Percentiles rank a stretch among this genome's conserved stretches.
Evolutionary conservation across 805 yeast genomes (phyloP).

Genomic region (Lachancea quebecensis): DNA sequence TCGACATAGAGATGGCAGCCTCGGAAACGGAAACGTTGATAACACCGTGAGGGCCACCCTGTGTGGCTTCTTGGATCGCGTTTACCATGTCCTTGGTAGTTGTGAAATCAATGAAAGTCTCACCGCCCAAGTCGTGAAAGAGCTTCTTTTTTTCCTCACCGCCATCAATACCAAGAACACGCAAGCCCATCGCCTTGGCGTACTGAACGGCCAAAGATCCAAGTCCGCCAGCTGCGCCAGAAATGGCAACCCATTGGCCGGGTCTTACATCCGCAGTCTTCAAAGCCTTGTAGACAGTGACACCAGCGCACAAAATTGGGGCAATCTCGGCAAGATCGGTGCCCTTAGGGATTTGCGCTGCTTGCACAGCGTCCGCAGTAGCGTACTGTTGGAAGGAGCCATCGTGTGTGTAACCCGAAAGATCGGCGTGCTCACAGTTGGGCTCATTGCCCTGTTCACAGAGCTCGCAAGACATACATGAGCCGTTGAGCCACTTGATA

Average conservation of each 20-base stretch:
- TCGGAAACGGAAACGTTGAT: conserved; percentile 57
- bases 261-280: conserved; percentile 50
- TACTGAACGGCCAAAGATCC: conserved; percentile 72
- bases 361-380: conserved; percentile 58
- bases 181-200: conserved; percentile 68
- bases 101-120: conserved; percentile 51
- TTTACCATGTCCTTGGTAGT: conserved; percentile 43
- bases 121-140: conserved; percentile 54
- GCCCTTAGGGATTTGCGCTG: conserved; percentile 50
- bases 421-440: conserved; percentile 62
- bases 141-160: conserved; percentile 58
- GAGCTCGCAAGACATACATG: conserved; percentile 58
- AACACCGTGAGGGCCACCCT: conserved; percentile 66
- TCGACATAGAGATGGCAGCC: conserved; percentile 42
- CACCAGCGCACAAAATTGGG: conserved; percentile 62
- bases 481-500: conserved; percentile 62
- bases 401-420: conserved; percentile 70
- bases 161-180: conserved; percentile 67
- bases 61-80: conserved; percentile 41
- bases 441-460: conserved; percentile 54
- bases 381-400: conserved; percentile 63
- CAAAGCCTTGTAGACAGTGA: conserved; percentile 62
- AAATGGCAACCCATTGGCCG: conserved; percentile 68
- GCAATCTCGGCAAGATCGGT: conserved; percentile 50
- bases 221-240: conserved; percentile 81